Evolutionary conservation across 495 filamentous ascomycete genomes (phyloP).

Genomic region (Xylaria cubensis): DNA sequence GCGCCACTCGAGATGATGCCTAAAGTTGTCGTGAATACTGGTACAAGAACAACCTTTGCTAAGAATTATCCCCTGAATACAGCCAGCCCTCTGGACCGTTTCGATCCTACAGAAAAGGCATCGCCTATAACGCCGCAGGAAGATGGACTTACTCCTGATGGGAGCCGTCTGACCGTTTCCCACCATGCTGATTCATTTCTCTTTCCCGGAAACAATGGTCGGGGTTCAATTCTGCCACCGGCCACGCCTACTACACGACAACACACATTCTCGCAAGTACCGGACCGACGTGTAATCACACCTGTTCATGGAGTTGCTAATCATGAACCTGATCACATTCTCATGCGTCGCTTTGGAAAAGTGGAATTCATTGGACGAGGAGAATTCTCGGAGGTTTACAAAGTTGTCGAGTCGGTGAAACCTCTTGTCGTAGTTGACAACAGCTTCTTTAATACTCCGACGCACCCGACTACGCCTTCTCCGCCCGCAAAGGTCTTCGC

Average conservation of each 20-base stretch:
- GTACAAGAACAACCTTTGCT: conserved; percentile 47
- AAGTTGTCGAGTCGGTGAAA: conserved; percentile 61
- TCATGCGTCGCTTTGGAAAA: conserved; percentile 75
- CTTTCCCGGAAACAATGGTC: conserved; percentile 32
- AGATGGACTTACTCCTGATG: conserved; percentile 75
- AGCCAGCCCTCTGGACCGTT: conserved; percentile 59
- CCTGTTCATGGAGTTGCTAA: conserved; percentile 47
- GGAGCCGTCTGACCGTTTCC: conserved; percentile 81
- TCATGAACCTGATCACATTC: conserved; percentile 69
- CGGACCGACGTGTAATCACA: conserved; percentile 46
- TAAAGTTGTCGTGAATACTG: conserved; percentile 30
- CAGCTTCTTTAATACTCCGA: conserved; percentile 38
- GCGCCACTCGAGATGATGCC: conserved; percentile 43
- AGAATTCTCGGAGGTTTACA: conserved; percentile 92
- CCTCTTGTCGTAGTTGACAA: conserved; percentile 32
- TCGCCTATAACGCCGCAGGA: conserved; percentile 85
- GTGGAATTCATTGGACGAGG: conserved; percentile 81
- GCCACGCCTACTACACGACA: conserved; percentile 81
- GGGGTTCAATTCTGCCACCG: conserved; percentile 61
- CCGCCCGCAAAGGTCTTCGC: conserved; percentile 70
- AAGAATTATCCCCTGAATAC: conserved; percentile 51
- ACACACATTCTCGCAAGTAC: conserved; percentile 43
- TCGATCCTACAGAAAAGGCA: conserved; percentile 55
- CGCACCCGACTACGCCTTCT: conserved; percentile 50
- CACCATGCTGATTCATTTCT: conserved; percentile 49